Evolutionary conservation across 176 grass and related monocot species (phyloP).

Genomic region (Dendrocalamus sinicus): DNA sequence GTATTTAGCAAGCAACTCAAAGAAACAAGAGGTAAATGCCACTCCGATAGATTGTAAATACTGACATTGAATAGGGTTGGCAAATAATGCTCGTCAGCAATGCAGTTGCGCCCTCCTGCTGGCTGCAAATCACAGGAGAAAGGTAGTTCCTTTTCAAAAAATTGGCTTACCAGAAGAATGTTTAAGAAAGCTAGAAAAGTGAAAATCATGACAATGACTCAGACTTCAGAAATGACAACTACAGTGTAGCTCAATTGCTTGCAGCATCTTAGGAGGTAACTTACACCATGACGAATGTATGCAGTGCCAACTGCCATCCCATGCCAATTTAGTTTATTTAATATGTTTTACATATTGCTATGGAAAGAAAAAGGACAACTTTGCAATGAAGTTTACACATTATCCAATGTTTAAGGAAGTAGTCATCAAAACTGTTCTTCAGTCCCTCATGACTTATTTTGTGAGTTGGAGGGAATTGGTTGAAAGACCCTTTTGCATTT

Average conservation of each 20-base stretch:
- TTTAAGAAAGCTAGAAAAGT: background rate
- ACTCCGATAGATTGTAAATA: slow-evolving; percentile 47
- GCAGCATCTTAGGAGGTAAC: background rate
- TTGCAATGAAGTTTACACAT: too few species aligned
- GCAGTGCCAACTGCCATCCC: background rate
- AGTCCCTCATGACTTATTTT: slow-evolving; percentile 27
- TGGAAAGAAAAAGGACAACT: too few species aligned
- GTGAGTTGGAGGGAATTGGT: slow-evolving; percentile 8
- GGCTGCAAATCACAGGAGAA: slow-evolving; percentile 63
- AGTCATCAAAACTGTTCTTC: slow-evolving; percentile 6
- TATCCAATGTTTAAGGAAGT: too few species aligned
- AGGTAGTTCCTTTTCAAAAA: slow-evolving; percentile 34
- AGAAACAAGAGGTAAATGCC: slow-evolving; percentile 14
- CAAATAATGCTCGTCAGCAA: slow-evolving; percentile 99
- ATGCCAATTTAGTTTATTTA: background rate
- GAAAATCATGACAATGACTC: background rate
- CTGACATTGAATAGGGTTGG: slow-evolving; percentile 91
- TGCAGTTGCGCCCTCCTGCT: slow-evolving; percentile 85
- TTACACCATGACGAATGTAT: background rate
- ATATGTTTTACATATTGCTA: background rate
- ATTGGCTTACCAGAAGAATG: background rate
- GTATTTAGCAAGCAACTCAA: slow-evolving; percentile 30
- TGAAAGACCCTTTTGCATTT: slow-evolving; percentile 13
- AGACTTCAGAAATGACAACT: slow-evolving; percentile 33
- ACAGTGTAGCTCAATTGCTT: background rate